These are phyloP conservation scores for Coniferiporia sulphurascens DNA, from an alignment of 1,284 basidiomycete species.

Conservation along the genomic window DNA sequence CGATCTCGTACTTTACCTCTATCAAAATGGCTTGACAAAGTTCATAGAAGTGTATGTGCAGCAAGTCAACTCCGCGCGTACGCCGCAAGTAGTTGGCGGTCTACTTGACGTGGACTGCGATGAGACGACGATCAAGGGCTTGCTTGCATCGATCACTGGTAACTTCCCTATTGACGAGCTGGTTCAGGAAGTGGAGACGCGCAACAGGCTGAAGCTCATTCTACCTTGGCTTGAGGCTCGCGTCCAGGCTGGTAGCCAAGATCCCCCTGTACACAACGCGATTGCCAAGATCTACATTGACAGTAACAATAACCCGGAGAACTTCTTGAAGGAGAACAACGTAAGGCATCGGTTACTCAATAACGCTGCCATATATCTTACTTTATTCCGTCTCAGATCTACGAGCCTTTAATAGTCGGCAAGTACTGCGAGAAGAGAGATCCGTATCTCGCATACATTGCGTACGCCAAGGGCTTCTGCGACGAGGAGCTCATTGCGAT, in stretches of 20 bases:
- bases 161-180: conserved; percentile 98
- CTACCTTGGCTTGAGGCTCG: conserved; percentile 95
- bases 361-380: background rate
- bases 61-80: conserved; percentile 94
- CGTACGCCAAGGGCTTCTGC: conserved; percentile 99
- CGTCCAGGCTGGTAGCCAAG: conserved; percentile 89
- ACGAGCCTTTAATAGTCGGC: conserved; percentile 94
- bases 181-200: conserved; percentile 94
- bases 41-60: conserved; percentile 99
- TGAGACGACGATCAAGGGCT: conserved; percentile 91
- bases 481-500: conserved; percentile 97
- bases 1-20: conserved; percentile 97
- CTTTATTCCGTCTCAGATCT: conserved; percentile 50
- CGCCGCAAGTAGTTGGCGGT: conserved; percentile 98
- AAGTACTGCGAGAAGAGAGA: conserved; percentile 99
- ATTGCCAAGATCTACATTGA: conserved; percentile 99
- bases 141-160: conserved; percentile 91
- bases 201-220: conserved; percentile 95
- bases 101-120: conserved; percentile 98
- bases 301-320: conserved; percentile 97
- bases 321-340: conserved; percentile 98
- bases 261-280: conserved; percentile 92
- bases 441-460: conserved; percentile 98
- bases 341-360: conserved; percentile 39
- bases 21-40: conserved; percentile 95